phyloP scores from a whole-genome alignment of 2,329 filamentous ascomycete genomes.

The Pseudomassariella vexata region DNA sequence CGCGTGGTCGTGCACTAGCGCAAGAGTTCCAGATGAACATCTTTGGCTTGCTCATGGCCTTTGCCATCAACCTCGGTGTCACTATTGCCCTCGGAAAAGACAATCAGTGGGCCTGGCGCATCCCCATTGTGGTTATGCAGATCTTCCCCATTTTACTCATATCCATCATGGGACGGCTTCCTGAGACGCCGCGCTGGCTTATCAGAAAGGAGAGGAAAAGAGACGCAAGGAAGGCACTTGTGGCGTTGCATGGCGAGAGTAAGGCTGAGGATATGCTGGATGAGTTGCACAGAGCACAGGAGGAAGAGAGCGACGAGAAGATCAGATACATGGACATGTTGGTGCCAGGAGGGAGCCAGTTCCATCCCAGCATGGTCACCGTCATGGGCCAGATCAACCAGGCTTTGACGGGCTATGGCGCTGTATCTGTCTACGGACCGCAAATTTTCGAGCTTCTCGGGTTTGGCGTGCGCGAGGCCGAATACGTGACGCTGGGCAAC shows the following conservation, averaged over 20 bases:
- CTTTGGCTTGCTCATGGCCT: constrained; percentile 55
- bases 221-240: constrained; percentile 42
- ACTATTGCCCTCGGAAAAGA: constrained; percentile 48
- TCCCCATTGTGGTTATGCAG: constrained; percentile 57
- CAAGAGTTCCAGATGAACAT: constrained; percentile 63
- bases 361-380: constrained; percentile 55
- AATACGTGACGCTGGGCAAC: constrained; percentile 54
- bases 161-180: constrained; percentile 44
- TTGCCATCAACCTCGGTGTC: constrained; percentile 50
- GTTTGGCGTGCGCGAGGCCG: constrained; percentile 42
- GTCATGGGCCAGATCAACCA: constrained; percentile 61
- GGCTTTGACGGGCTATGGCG: constrained; percentile 51
- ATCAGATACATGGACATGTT: constrained; percentile 54
- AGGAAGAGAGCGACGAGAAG: constrained; percentile 39
- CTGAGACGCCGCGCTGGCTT: constrained; percentile 54
- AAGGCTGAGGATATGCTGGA: constrained; percentile 41
- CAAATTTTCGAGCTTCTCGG: constrained; percentile 59
- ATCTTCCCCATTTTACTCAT: constrained; percentile 49
- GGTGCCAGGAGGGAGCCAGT: constrained; percentile 45
- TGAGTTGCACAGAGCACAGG: constrained; percentile 42
- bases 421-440: constrained; percentile 56
- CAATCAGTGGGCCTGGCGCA: constrained; percentile 56
- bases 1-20: constrained; percentile 51
- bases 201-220: constrained; percentile 43
- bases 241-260: constrained; percentile 42